Evolutionary conservation across 2,329 filamentous ascomycete genomes (phyloP).

Genomic region (Alternaria sp.): DNA sequence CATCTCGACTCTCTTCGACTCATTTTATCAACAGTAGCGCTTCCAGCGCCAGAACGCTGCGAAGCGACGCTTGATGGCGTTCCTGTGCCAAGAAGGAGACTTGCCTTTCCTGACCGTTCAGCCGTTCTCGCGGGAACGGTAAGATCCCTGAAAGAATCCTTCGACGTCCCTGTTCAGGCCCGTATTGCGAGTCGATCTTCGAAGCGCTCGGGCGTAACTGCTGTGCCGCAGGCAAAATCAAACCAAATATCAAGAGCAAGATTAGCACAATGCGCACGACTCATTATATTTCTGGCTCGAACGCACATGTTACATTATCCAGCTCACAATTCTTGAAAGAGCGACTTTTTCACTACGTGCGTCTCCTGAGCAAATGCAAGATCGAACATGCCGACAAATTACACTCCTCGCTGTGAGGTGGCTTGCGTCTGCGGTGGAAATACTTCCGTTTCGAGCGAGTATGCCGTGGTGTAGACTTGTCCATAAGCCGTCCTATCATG

Average conservation of each 20-base stretch:
- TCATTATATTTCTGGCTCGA: neutral
- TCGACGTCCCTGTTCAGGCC: slow-evolving; percentile 6
- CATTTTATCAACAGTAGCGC: neutral
- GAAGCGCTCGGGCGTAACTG: slow-evolving; percentile 13
- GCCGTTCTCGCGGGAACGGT: slow-evolving; percentile 18
- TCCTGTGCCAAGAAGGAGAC: slow-evolving; percentile 11
- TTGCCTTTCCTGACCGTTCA: slow-evolving; percentile 4
- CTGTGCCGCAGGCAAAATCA: slow-evolving; percentile 3
- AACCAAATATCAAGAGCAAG: neutral
- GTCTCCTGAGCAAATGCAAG: neutral
- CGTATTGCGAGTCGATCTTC: slow-evolving; percentile 7
- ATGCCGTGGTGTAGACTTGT: neutral
- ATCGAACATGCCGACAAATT: slow-evolving; percentile 6
- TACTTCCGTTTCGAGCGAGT: neutral
- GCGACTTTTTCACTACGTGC: neutral
- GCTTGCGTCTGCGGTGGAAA: slow-evolving; percentile 10
- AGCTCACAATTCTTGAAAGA: neutral
- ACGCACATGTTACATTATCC: neutral
- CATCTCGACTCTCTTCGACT: neutral
- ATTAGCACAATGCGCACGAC: neutral
- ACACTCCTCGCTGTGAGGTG: slow-evolving; percentile 6
- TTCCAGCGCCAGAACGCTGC: neutral
- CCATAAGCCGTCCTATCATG: slow-evolving; percentile 4
- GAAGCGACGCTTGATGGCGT: slow-evolving; percentile 10
- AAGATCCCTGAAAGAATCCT: slow-evolving; percentile 16